Percentiles rank a stretch among this genome's conserved stretches.
These are phyloP conservation scores for Dacryopinax spathularia DNA, from an alignment of 768 basidiomycete genomes.

Conservation along the genomic window DNA sequence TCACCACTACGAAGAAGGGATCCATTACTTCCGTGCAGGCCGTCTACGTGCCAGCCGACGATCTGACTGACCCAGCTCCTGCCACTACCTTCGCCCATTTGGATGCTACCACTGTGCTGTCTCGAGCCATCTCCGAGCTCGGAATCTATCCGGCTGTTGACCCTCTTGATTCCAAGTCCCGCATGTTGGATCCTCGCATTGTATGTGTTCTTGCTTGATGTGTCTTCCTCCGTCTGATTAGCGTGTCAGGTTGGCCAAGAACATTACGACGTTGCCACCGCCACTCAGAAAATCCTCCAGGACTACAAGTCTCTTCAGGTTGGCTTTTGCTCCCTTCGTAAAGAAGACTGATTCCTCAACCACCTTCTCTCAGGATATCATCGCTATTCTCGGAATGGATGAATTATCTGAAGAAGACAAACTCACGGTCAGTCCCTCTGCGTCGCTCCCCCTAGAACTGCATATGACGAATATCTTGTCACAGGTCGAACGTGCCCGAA, in stretches of 20 bases:
- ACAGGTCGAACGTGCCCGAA: conserved; percentile 76
- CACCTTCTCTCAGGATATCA: conserved; percentile 55
- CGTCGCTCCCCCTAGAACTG: background rate
- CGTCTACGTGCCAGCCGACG: conserved; percentile 98
- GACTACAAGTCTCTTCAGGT: conserved; percentile 87
- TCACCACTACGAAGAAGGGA: conserved; percentile 99
- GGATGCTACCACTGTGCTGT: conserved; percentile 99
- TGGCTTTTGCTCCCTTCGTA: background rate
- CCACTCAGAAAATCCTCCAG: conserved; percentile 93
- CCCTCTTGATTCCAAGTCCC: conserved; percentile 97
- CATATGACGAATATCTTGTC: background rate
- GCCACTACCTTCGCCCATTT: conserved; percentile 99
- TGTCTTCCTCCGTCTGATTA: background rate
- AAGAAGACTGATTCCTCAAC: background rate
- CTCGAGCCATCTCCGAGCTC: conserved; percentile 95
- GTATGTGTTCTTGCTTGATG: conserved; percentile 33
- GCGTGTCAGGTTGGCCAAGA: conserved; percentile 55
- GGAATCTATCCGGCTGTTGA: conserved; percentile 99
- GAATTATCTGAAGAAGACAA: conserved; percentile 99
- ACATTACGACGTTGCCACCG: conserved; percentile 93
- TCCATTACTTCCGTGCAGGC: conserved; percentile 99
- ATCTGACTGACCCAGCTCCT: conserved; percentile 99
- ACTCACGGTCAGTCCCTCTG: conserved; percentile 44
- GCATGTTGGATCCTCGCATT: conserved; percentile 99
- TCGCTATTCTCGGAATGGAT: conserved; percentile 99